Evolutionary conservation across 2,329 filamentous ascomycete genomes (phyloP).

Genomic region (Alternaria rosae): DNA sequence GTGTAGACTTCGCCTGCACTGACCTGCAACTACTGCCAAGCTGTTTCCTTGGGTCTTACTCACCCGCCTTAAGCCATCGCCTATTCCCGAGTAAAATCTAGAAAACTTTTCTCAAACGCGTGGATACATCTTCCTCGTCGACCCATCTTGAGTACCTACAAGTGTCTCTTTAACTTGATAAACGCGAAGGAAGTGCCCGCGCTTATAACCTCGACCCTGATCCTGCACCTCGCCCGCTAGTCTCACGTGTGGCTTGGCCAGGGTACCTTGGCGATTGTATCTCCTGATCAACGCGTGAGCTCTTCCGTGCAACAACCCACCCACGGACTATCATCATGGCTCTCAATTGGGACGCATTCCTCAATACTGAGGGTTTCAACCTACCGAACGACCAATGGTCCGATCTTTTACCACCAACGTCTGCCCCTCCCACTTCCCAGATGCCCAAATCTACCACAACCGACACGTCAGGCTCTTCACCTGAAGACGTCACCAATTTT

Average conservation of each 20-base stretch:
- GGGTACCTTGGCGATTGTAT: conserved; percentile 35
- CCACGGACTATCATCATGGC: conserved; percentile 44
- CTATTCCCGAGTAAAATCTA: conserved; percentile 1
- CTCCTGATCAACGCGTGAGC: conserved; percentile 51
- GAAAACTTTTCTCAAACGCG: conserved; percentile 6
- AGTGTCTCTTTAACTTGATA: conserved; percentile 8
- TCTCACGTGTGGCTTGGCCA: conserved; percentile 35
- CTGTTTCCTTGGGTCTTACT: conserved; percentile 22
- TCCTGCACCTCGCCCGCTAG: conserved; percentile 29
- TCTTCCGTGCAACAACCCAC: conserved; percentile 37
- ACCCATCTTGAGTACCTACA: not conserved
- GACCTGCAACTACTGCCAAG: conserved; percentile 24
- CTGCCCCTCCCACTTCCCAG: conserved; percentile 37
- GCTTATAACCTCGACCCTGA: conserved; percentile 36
- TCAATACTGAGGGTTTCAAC: conserved; percentile 47
- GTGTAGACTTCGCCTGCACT: conserved; percentile 12
- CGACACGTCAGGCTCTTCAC: conserved; percentile 42
- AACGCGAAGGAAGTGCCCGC: conserved; percentile 19
- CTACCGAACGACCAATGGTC: conserved; percentile 50
- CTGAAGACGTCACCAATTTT: conserved; percentile 43
- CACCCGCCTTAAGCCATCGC: conserved; percentile 30
- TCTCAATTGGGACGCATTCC: conserved; percentile 51
- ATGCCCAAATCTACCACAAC: conserved; percentile 47
- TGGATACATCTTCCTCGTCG: conserved; percentile 8
- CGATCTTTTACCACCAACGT: conserved; percentile 41